These are phyloP conservation scores for Xerocomus nothofagi DNA, from an alignment of 1,284 basidiomycete genomes.

Conservation along the genomic window DNA sequence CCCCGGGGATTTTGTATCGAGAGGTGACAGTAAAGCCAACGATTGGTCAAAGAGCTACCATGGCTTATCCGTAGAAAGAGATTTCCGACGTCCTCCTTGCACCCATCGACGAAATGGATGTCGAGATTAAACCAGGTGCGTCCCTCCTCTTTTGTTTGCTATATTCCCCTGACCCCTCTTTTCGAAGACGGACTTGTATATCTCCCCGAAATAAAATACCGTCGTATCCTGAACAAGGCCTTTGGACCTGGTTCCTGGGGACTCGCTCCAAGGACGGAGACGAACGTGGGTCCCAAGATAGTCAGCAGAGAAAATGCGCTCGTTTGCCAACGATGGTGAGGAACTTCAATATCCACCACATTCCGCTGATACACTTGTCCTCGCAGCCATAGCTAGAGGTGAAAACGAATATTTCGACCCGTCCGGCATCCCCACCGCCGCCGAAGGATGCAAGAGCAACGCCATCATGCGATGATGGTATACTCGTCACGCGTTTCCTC, in stretches of 20 bases:
- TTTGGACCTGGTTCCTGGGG: constrained; percentile 99
- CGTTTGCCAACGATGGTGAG: constrained; percentile 88
- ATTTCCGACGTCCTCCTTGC: constrained; percentile 72
- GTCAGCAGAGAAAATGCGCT: constrained; percentile 95
- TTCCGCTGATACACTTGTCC: not conserved
- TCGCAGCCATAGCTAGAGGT: constrained; percentile 81
- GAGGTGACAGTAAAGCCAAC: constrained; percentile 32
- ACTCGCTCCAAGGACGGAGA: constrained; percentile 90
- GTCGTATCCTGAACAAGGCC: constrained; percentile 90
- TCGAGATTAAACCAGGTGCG: constrained; percentile 93
- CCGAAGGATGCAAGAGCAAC: constrained; percentile 95
- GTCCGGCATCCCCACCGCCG: constrained; percentile 88
- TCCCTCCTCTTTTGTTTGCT: not conserved
- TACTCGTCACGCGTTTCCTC: not conserved
- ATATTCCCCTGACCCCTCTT: not conserved
- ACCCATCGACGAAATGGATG: constrained; percentile 75
- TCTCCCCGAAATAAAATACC: constrained; percentile 97
- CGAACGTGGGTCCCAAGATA: constrained; percentile 84
- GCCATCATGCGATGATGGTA: constrained; percentile 90
- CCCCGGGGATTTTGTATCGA: constrained; percentile 29
- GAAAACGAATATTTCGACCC: constrained; percentile 98
- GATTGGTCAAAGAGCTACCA: constrained; percentile 92
- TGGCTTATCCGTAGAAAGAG: constrained; percentile 76
- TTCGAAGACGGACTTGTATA: constrained; percentile 87
- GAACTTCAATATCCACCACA: not conserved